Evolutionary conservation across 495 filamentous ascomycete genomes (phyloP), one percentile per base, ranked within the genome.

Genomic region (Aspergillus cavernicola): DNA sequence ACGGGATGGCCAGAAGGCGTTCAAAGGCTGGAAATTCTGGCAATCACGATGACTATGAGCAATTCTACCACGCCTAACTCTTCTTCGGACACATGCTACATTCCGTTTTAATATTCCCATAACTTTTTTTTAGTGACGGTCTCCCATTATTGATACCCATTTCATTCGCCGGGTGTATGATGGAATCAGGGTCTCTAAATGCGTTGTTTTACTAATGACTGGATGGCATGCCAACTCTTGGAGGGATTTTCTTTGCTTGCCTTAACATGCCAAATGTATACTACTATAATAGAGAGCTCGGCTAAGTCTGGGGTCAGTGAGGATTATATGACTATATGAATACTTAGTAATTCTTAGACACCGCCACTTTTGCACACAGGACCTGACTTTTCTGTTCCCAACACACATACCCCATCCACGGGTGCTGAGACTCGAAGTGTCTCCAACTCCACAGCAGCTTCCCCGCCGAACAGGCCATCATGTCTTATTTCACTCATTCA

Each of bases 11-110:
- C 66, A 65, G 19, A 75, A 65, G 41, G 64, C 66, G 4, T 58
- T 83, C 32, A 71, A 67, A 3, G 75, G 78, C 13, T 86, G 76
- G 84, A 85, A 71, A 62, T 84, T 82, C 64, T 85, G 79, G 85
- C 77, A 66, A 53, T 62, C 73, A 52, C 75, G 74, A 65, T 65
- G 56, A 67, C 35, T 33, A 42, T 33, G 41, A 23, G 28, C 24
- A 11, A 28, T 31, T 33, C 19, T 51, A n/a, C 19, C 15, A 26
- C 19, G 5, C 18, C 13, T n/a, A n/a, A n/a, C n/a, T n/a, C n/a
- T n/a, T n/a, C n/a, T n/a, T n/a, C n/a, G n/a, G n/a, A n/a, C n/a
- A n/a, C n/a, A n/a, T n/a, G n/a, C n/a, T n/a, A 20, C 13, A 22
- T 32, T 44, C 41, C 5, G 12, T 40, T 24, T 22, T 9, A 11